A percentile compares a stretch with the other conserved stretches of the same genome.
Conservation (phyloP, 164 flowering plant genomes). For the Umbellularia californica region DNA sequence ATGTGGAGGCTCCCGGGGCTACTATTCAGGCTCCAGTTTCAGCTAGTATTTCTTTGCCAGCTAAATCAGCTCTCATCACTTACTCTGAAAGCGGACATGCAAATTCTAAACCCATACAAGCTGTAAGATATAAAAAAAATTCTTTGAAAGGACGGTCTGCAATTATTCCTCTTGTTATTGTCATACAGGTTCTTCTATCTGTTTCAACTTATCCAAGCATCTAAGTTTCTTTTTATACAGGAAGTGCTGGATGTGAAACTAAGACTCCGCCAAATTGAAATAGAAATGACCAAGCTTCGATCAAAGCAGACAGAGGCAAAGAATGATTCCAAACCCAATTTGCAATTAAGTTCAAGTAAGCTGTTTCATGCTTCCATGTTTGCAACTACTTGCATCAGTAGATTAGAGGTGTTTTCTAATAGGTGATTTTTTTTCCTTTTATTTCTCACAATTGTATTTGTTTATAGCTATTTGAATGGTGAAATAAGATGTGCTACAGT, state of each 20-base stretch:
- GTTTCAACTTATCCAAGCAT: slow-evolving; percentile 1
- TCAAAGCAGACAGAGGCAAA: slow-evolving; percentile 18
- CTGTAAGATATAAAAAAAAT: slow-evolving; percentile 17
- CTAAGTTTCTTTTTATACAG: slow-evolving; percentile 23
- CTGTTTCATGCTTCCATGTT: background rate
- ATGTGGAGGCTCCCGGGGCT: slow-evolving; percentile 12
- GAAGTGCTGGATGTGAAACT: slow-evolving; percentile 29
- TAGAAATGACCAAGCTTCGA: slow-evolving; percentile 30
- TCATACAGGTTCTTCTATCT: background rate
- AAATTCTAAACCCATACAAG: slow-evolving; percentile 20
- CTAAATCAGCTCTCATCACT: slow-evolving; percentile 11
- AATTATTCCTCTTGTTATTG: background rate
- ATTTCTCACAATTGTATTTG: too few species aligned
- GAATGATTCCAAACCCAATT: slow-evolving; percentile 15
- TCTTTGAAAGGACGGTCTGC: background rate
- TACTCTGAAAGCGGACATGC: slow-evolving; percentile 9
- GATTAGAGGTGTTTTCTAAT: too few species aligned
- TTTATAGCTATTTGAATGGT: too few species aligned
- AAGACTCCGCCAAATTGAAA: slow-evolving; percentile 30
- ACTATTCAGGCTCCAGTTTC: slow-evolving; percentile 8
- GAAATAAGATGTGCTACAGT: too few species aligned
- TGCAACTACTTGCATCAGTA: background rate
- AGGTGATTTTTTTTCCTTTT: too few species aligned
- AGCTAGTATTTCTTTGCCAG: slow-evolving; percentile 4
- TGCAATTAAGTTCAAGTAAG: slow-evolving; percentile 18